Base-by-base conservation (phyloP, 148 eudicot species). In the Amaranthus palmeri region DNA sequence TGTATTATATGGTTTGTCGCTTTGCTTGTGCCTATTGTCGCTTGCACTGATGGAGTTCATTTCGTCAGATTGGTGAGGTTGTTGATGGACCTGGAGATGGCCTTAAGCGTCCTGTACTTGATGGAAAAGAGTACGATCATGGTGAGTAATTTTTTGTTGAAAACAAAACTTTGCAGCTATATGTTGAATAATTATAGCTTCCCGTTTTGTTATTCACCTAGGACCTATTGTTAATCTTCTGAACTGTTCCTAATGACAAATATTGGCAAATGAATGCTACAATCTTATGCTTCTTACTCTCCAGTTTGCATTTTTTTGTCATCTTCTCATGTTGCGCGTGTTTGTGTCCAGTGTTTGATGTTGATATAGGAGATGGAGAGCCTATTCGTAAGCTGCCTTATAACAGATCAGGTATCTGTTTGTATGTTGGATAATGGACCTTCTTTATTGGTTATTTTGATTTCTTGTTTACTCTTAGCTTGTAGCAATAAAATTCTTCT, bases 291-390 rank as follows among this genome's bases (percentile, higher is more conserved):
- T 60, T 68, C 25, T 64, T 41, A 55, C 48, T 48, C 13, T 42
- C 47, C 67, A 11, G 8, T 68, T 45, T 68, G 42, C 47, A 52
- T 42, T 74, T 49, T 57, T 65, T 55, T 65, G 11, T 13, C 13
- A 13, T 17, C 63, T 54, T 70, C 72, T 81, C 66, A 66, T 54
- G 5, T 36, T 74, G 62, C 49, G 50, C 55, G 50, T 52, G 64
- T 71, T 51, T 25, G 13, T 61, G 58, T 58, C 18, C 89, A 95
- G 99, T 95, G 44, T 90, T 95, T 72, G 97, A 90, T 79, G 96
- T 95, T 66, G 99, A 95, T 78, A 88, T 95, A 83, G 99, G 97
- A 81, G 99, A 95, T 83, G 99, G 99, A 43, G 82, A 84, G 79
- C 97, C 99, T 56, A 80, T 87, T 50, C 99, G 99, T 44, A 95